Conservation (phyloP, 106 monocot species). For the Platanthera guangdongensis region DNA sequence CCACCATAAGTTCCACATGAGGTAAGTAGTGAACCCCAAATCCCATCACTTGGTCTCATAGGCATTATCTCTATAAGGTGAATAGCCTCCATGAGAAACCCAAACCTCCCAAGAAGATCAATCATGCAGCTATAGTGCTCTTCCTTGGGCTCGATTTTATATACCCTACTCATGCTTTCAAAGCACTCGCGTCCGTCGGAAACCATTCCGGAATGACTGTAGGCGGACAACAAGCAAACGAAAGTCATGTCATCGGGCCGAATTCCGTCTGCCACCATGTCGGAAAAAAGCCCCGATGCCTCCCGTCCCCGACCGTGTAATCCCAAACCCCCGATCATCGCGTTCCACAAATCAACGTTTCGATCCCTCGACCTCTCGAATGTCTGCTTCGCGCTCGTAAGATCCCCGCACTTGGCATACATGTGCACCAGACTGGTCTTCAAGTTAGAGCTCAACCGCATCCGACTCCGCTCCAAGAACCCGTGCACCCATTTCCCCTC, state of each 20-base stretch:
- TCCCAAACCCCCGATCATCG: conserved; percentile 42
- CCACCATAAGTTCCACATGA: conserved; percentile 6
- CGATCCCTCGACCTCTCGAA: conserved; percentile 16
- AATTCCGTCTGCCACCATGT: conserved; percentile 16
- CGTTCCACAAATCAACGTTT: conserved; percentile 35
- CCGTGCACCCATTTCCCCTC: conserved; percentile 14
- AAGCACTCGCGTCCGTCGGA: conserved; percentile 34
- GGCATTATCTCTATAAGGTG: conserved; percentile 30
- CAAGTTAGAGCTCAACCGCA: conserved; percentile 23
- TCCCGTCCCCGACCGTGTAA: conserved; percentile 25
- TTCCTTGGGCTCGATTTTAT: conserved; percentile 32
- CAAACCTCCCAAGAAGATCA: conserved; percentile 44
- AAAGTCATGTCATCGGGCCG: conserved; percentile 40
- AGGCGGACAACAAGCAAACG: conserved; percentile 39
- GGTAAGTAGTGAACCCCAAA: conserved; percentile 32
- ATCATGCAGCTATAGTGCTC: conserved; percentile 63
- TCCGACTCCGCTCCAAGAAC: conserved; percentile 6
- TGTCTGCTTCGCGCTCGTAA: conserved; percentile 16
- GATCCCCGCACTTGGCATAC: conserved; percentile 41
- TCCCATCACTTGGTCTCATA: conserved; percentile 21
- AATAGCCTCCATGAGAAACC: conserved; percentile 32
- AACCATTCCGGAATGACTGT: conserved; percentile 37
- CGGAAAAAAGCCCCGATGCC: conserved; percentile 28
- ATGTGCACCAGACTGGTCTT: conserved; percentile 40
- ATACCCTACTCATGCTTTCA: conserved; percentile 20